Base-by-base conservation (phyloP, 306 rosid species). In the Lagenaria siceraria region DNA sequence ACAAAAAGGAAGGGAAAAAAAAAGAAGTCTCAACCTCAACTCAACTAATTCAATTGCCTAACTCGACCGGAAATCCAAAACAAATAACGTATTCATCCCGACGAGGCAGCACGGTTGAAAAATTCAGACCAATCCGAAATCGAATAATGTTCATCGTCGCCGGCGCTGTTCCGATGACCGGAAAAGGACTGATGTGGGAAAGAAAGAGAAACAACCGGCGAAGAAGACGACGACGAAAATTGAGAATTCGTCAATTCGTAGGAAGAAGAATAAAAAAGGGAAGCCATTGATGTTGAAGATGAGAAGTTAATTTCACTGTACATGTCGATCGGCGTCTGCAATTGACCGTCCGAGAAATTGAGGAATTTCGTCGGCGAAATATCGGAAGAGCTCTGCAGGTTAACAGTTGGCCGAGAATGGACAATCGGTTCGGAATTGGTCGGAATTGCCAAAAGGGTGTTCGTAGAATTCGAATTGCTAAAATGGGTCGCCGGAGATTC, bases 391-490 rank as follows among this genome's bases (percentile, higher is more conserved):
- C 75, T 69, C 53, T 81, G 85, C 74, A 42, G 59, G 29, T 31
- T 52, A 7, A 43, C 81, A 81, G 79, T 62, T 54, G 87, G 18
- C 61, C 48, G 79, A 4, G 85, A 61, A 58, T 80, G 89, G 66
- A 87, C 87, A 52, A 86, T 71, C 1, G 96, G 85, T 2, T 86
- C 87, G 2, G 88, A 52, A 22, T 90, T 75, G 0, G 90, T 83
- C 6, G 91, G 52, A 55, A 83, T 55, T 10, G 90, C 81, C 46
- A 80, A 77, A 64, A 81, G 75, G 83, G 89, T 56, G 63, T 35
- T 77, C 0, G 53, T 8, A 75, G 90, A 27, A 65, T 27, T 73
- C 1, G 79, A 75, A 78, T 8, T 62, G 10, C 36, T 18, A 7
- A 65, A 33, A 33, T 80, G 83, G 64, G 78, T 76, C 18, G 66